phyloP scores from a whole-genome alignment of 257 asterid species.

The Solanum phureja region DNA sequence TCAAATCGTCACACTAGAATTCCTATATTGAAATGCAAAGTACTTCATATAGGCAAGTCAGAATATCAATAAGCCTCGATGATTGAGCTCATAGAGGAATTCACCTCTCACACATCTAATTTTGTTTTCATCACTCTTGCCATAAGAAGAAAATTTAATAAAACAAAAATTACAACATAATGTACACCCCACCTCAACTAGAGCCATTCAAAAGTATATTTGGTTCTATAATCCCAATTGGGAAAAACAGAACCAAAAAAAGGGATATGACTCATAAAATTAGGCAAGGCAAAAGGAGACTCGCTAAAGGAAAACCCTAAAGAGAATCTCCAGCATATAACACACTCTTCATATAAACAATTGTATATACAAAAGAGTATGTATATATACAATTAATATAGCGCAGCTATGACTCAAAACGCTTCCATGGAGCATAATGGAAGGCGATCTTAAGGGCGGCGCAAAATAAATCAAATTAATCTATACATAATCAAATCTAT shows the following conservation, averaged over 20 bases:
- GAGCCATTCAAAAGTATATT: not conserved
- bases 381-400: not conserved
- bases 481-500: not conserved
- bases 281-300: not conserved
- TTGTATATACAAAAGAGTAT: not conserved
- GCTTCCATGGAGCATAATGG: conserved; percentile 62
- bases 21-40: not conserved
- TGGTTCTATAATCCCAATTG: not conserved
- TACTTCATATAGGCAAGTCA: not conserved
- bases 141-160: not conserved
- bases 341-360: not conserved
- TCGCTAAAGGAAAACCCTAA: not conserved
- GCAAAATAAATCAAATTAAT: conserved; percentile 1
- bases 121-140: not conserved
- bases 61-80: conserved; percentile 22
- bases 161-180: not conserved
- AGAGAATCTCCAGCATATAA: not conserved
- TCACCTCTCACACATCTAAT: not conserved
- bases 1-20: not conserved
- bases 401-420: conserved; percentile 80
- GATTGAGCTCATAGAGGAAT: not conserved
- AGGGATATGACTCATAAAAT: not conserved
- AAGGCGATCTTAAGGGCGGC: conserved; percentile 98
- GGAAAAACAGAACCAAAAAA: not conserved
- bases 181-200: not conserved